phyloP scores from a whole-genome alignment of 2,329 filamentous ascomycete genomes.

The Fusarium albosuccineum region DNA sequence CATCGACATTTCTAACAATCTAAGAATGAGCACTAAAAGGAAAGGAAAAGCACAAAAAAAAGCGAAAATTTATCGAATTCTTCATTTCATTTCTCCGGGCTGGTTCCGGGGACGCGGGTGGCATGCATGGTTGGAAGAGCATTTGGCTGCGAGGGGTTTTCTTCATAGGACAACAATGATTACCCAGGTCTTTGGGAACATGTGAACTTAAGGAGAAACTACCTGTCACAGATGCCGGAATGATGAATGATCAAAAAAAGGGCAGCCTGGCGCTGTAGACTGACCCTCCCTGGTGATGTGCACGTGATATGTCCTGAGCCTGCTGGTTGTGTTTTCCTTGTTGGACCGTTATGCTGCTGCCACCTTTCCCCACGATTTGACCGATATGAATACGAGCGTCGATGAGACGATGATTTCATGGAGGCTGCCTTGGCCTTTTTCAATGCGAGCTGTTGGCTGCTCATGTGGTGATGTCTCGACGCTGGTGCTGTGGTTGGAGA shows the following conservation, averaged over 20 bases:
- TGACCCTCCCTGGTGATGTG: slow-evolving; percentile 29
- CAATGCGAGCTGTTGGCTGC: background rate
- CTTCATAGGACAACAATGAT: slow-evolving; percentile 51
- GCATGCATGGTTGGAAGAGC: slow-evolving; percentile 52
- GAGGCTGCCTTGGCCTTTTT: slow-evolving; percentile 7
- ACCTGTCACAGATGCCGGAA: slow-evolving; percentile 48
- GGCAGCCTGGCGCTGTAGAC: slow-evolving; percentile 32
- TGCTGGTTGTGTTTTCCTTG: background rate
- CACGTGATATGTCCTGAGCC: slow-evolving; percentile 5
- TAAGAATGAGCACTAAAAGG: slow-evolving; percentile 22
- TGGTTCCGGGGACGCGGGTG: slow-evolving; percentile 52
- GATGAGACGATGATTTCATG: slow-evolving; percentile 9
- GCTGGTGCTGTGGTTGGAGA: slow-evolving; percentile 30
- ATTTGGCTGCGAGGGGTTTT: slow-evolving; percentile 52
- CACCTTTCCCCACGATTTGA: background rate
- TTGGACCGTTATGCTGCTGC: slow-evolving; percentile 4
- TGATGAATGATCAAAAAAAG: slow-evolving; percentile 45
- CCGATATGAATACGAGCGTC: slow-evolving; percentile 22
- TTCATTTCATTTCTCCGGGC: slow-evolving; percentile 49
- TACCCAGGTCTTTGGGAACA: slow-evolving; percentile 50
- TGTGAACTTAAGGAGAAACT: slow-evolving; percentile 49
- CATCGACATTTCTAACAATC: slow-evolving; percentile 44
- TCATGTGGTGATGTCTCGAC: slow-evolving; percentile 28
- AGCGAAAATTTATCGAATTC: slow-evolving; percentile 35
- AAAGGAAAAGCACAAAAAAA: slow-evolving; percentile 25